Base-by-base conservation (phyloP, 257 asterid genomes). In the Penstemon newberryi region DNA sequence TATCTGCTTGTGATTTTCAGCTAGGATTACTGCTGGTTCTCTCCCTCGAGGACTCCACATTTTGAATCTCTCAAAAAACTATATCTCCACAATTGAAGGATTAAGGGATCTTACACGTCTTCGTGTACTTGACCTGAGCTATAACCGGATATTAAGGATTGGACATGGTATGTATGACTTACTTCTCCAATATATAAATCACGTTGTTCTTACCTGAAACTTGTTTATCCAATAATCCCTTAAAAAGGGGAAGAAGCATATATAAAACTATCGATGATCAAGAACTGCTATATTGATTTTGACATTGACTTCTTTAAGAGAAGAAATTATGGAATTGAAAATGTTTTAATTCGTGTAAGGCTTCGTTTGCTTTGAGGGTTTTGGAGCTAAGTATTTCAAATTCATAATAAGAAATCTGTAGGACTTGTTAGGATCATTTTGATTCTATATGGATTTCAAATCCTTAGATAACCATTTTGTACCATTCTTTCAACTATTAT, bases 111-210 rank as follows among this genome's bases (percentile, higher is more conserved):
- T 94, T 65, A 83, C 95, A 42, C 83, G 99, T 49, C 89, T 94
- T 53, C 99, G 99, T 50, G 89, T 89, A 60, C 96, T 94, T 63
- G 97, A 94, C 86, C 82, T 94, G 65, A 94, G 97, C 87, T 89
- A 89, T 84, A 93, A 93, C 65, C 89, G 97, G 55, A 79, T 93
- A 73, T 60, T 87, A 63, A 84, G 92, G 80, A 90, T 90, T 70
- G 99, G 96, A 63, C 97, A 93, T 67, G 97, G 97, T 93, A 88
- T 25, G 33, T 25, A 25, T 72, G 89, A 40, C 67, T 64, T 52
- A 25, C 69, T 76, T 68, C 47, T 55, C 72, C 43, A 4, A 55
- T 55, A 38, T 39, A 38, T 37, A 51, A 25, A 44, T 49, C 54
- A 8, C 42, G 69, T 62, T 54, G 51, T 3, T 64, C 7, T 53